Base-by-base conservation (phyloP, 768 basidiomycete genomes). In the Solioccasus polychromus region DNA sequence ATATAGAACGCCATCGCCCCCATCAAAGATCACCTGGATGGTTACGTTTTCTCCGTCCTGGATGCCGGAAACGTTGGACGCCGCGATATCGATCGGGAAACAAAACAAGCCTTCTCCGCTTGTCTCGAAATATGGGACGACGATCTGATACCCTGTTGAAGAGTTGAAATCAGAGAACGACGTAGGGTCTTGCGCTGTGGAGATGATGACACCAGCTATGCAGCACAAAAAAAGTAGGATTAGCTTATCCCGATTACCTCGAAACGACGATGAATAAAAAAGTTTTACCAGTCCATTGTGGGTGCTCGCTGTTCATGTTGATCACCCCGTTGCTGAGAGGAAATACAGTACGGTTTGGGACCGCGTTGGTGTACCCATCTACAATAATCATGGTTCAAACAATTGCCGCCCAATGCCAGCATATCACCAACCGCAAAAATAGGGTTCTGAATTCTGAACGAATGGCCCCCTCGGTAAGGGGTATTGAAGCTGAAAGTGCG, bases 401-500 rank as follows among this genome's bases (percentile, higher is more conserved):
- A 7, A 25, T 31, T 8, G 39, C 18, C 28, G n/a, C 19, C 37
- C 22, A 37, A 7, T 18, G 29, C 4, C 23, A 28, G 23, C 5
- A 37, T 30, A 23, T 2, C 23, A 63, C 76, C 32, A 50, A 86
- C 87, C 88, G 57, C 91, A 91, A 58, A 88, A 85, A 2, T 56
- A 66, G 9, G 73, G 70, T 52, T 88, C 85, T 12, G 71, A 55
- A 42, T 75, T 68, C 44, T 82, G 76, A 43, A 73, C 74, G 61
- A 93, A 92, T 0, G 55, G 60, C 2, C 91, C 92, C 37, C 91
- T 74, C 8, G 88, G 82, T 1, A 71, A 53, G 15, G 91, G 92
- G 62, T 79, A 92, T 57, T 83, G 77, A 32, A 92, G 71, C 53
- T 85, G 83, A 68, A 92, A 93, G 65, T 94, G 91, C 8, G 88